Evolutionary conservation across 108 stramenopile species (phyloP).

Genomic region (Pseudonitzschia multistriata): DNA sequence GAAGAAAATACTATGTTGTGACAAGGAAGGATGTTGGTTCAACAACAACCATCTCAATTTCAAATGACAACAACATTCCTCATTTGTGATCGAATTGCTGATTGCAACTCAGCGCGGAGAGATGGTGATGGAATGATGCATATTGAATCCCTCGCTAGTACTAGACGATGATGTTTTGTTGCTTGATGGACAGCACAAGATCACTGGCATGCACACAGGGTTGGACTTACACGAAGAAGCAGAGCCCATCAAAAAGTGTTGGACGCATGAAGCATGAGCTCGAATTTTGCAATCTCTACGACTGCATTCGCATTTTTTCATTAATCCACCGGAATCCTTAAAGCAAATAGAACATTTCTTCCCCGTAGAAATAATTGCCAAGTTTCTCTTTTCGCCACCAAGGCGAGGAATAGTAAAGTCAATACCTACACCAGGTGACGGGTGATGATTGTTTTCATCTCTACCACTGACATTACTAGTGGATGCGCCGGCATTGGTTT

Average conservation of each 20-base stretch:
- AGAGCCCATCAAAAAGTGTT: not conserved
- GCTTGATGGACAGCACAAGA: not conserved
- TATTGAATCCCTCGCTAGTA: not conserved
- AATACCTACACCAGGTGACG: not conserved
- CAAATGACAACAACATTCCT: too few relatives aligned
- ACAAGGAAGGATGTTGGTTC: too few relatives aligned
- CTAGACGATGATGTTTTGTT: not conserved
- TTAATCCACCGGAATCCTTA: not conserved
- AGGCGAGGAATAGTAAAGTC: conserved; percentile 6
- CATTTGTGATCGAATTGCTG: not conserved
- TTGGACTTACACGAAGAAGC: not conserved
- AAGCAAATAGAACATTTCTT: conserved; percentile 14
- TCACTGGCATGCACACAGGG: not conserved
- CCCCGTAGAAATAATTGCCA: not conserved
- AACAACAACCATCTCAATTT: too few relatives aligned
- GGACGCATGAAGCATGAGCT: conserved; percentile 10
- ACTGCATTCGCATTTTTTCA: conserved; percentile 13
- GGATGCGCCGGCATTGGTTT: not conserved
- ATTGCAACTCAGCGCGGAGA: not conserved
- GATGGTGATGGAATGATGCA: not conserved
- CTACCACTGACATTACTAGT: not conserved
- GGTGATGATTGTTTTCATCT: not conserved
- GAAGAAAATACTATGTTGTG: too few relatives aligned
- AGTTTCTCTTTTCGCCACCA: not conserved
- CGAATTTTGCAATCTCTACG: not conserved